Evolutionary conservation across 1,284 basidiomycete species (phyloP), one percentile per base, ranked within the genome.

Genomic region (Rhodotorula sp.): DNA sequence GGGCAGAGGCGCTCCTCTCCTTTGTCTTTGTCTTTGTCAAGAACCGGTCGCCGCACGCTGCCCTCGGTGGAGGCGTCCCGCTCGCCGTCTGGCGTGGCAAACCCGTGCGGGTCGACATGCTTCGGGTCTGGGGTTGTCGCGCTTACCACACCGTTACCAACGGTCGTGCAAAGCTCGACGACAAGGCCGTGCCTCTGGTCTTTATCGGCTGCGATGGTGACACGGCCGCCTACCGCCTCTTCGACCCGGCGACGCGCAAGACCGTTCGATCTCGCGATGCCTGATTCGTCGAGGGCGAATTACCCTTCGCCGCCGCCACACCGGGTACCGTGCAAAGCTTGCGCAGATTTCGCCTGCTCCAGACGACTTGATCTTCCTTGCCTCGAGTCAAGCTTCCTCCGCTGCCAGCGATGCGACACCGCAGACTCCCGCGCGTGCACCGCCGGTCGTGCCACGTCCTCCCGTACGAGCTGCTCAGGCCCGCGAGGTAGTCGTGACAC

Each of bases 61-160:
- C 78, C 5, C 6, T 70, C 45, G 48, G 23, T 21, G 28, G 66
- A 1, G 55, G 63, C 16, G 81, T 81, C 16, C 82, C 82, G 7
- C 75, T 77, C 63, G 76, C 81, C 67, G 59, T 69, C 16, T 76
- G 72, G 12, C 79, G 76, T 12, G 73, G 77, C 0, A 21, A 57
- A 8, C 79, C 78, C 52, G 81, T 81, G 0, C 68, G 83, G 52
- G 70, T 81, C 34, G 77, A 78, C 6, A 74, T 79, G 34, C 78
- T 80, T 12, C 68, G 76, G 3, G 76, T 78, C 1, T 83, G 80
- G 77, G 79, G 82, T 7, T 83, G 80, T 58, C 75, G 75, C 49
- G 79, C 80, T 16, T 83, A 80, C 78, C 79, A 81, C 34, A 79
- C 80, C 59, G 1, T 80, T 23, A 77, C 79, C 60, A 19, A 59